A percentile compares a stretch with the other conserved stretches of the same genome.
phyloP scores from a whole-genome alignment of 1,284 basidiomycete genomes.

The Heliocybe sulcata region DNA sequence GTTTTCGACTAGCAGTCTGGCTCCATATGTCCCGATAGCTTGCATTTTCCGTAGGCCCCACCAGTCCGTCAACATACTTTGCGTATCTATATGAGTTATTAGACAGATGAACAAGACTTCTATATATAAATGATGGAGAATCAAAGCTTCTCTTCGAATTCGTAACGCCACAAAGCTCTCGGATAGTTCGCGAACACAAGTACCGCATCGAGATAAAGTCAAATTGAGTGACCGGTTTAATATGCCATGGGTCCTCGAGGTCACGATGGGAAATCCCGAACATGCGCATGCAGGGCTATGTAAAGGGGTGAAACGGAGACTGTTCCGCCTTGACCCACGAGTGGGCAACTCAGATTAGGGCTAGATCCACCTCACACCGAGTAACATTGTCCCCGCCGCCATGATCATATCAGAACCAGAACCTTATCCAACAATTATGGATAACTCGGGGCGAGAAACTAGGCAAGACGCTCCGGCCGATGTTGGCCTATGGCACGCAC shows the following conservation, averaged over 20 bases:
- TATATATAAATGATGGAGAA: not conserved
- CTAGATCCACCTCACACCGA: not conserved
- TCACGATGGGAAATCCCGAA: not conserved
- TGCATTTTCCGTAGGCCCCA: not conserved
- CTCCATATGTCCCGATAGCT: not conserved
- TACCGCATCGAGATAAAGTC: not conserved
- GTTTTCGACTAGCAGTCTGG: not conserved
- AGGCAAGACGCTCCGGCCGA: not conserved
- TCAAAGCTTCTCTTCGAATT: not conserved
- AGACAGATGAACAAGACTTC: not conserved
- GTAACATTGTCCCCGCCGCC: not conserved
- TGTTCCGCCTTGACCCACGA: not conserved
- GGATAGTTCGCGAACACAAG: not conserved
- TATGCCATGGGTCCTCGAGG: not conserved
- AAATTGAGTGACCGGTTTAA: not conserved
- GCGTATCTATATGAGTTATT: not conserved
- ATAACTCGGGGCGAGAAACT: not conserved
- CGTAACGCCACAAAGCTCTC: not conserved
- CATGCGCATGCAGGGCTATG: not conserved
- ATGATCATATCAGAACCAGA: not conserved
- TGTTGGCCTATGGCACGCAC: not conserved
- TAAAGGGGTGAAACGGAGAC: not conserved
- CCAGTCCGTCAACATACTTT: not conserved
- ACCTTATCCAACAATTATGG: not conserved
- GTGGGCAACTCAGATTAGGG: not conserved